Evolutionary conservation across 768 basidiomycete species (phyloP), one percentile per base, ranked within the genome.

Genomic region (Boletus sp.): DNA sequence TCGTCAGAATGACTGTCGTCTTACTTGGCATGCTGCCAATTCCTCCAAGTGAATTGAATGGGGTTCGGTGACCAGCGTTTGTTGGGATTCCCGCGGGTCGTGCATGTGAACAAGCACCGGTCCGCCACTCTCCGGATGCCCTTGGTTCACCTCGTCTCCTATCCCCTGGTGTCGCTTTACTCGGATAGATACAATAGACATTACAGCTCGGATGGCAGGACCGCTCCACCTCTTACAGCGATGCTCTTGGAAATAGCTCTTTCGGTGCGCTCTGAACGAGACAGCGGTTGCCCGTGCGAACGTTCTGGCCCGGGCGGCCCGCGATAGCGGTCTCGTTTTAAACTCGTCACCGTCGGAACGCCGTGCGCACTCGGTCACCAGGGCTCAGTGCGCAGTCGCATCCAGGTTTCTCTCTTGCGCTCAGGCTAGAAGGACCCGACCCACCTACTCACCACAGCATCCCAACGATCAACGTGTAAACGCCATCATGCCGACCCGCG

Each of bases 401-500:
- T 39, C 10, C 29, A 38, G 1, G n/a, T 29, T 25, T 13, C 0
- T 33, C 21, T 39, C 13, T n/a, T n/a, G n/a, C n/a, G n/a, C n/a
- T n/a, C 17, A 13, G n/a, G 15, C 30, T n/a, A 0, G 30, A 21
- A 53, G 27, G 40, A 41, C 9, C 25, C 14, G 4, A 53, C 32
- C 33, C 21, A 19, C 38, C 1, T 17, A n/a, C 19, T 40, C 39
- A 30, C 35, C 21, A 38, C 32, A 39, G 19, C 40, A 25, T n/a
- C 33, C 19, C 21, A 10, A 19, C 10, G 15, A 53, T 21, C 45
- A 5, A 29, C 5, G n/a, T 21, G 32, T 17, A 3, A 42, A 44
- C 44, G 6, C 6, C 42, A 51, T 30, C 53, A 65, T 66, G 64
- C 47, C 70, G 9, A 68, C 77, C 15, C 57, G 46, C 21, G 57